Base-by-base conservation (phyloP, 345 rosid species). In the Citrus mangshanensis region DNA sequence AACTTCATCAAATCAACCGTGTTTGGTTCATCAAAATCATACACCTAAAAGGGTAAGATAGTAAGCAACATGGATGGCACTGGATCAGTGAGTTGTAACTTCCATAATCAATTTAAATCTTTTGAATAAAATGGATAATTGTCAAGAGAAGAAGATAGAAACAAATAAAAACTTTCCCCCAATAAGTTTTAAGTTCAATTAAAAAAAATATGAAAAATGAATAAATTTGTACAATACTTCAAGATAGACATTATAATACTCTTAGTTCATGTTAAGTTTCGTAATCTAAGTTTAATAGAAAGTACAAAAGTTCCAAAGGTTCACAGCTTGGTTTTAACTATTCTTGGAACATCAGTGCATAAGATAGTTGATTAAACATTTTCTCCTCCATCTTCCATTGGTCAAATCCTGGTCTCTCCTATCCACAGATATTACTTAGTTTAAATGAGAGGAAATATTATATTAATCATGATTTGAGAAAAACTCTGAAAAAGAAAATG, bases 1-100 rank as follows among this genome's bases (percentile, higher is more conserved):
- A 84, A 85, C 85, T 81, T 94, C 97, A 92, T 91, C 85, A 96
- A 79, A 85, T 96, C 99, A 61, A 91, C 79, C 27, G 87, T 88
- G 72, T 77, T 86, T 32, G 91, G 89, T 77, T 80, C 85, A 67
- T 87, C 90, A 38, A 76, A 65, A 83, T 75, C 82, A 25, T 42
- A 30, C 59, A 80, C 83, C 98, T 91, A 81, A 9, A 79, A 87
- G 67, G 68, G 62, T 54, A 40, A 68, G 8, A 66, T 22, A 13
- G 54, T 65, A n/a, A 65, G 49, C 21, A 46, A 60, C 60, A 62
- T 12, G 62, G 58, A 12, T 21, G 13, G 12, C 38, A 49, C 60
- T 2, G 25, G 34, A 65, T 46, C 22, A 54, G 22, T 65, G 13
- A n/a, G 16, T 13, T 65, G 70, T 13, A 28, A 49, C 32, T 49